Evolutionary conservation across 768 basidiomycete genomes (phyloP).

Genomic region (Cystofilobasidium ferigula): DNA sequence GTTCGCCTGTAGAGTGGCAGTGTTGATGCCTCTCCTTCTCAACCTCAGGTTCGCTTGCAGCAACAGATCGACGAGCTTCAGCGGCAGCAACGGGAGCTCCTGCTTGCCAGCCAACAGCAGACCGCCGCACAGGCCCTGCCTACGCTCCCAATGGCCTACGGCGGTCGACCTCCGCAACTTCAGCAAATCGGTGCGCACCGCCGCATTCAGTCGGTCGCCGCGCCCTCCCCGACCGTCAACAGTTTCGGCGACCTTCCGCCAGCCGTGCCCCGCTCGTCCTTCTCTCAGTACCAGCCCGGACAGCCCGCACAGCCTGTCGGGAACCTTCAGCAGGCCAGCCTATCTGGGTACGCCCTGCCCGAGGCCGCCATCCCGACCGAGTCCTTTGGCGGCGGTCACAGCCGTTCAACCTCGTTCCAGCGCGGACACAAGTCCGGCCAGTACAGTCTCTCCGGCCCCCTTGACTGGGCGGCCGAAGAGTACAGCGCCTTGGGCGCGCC

Average conservation of each 20-base stretch:
- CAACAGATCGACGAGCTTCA: constrained; percentile 39
- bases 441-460: constrained; percentile 19
- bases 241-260: constrained; percentile 15
- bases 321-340: constrained; percentile 40
- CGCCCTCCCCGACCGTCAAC: constrained; percentile 18
- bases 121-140: not conserved
- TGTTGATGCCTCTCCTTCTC: constrained; percentile 35
- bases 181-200: constrained; percentile 46
- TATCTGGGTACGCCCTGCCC: constrained; percentile 32
- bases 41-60: constrained; percentile 42
- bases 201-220: constrained; percentile 74
- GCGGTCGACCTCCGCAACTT: not conserved
- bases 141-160: not conserved
- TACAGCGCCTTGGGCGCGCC: constrained; percentile 49
- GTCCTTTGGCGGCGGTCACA: constrained; percentile 46
- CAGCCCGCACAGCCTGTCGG: constrained; percentile 43
- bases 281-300: constrained; percentile 28
- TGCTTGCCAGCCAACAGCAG: constrained; percentile 27
- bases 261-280: constrained; percentile 10
- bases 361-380: constrained; percentile 40
- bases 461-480: constrained; percentile 56
- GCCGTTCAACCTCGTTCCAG: constrained; percentile 43
- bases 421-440: constrained; percentile 29
- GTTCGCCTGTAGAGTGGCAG: constrained; percentile 12
- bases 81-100: constrained; percentile 36